phyloP scores from a whole-genome alignment of 2,329 filamentous ascomycete species.

The Pseudogymnoascus sp. region DNA sequence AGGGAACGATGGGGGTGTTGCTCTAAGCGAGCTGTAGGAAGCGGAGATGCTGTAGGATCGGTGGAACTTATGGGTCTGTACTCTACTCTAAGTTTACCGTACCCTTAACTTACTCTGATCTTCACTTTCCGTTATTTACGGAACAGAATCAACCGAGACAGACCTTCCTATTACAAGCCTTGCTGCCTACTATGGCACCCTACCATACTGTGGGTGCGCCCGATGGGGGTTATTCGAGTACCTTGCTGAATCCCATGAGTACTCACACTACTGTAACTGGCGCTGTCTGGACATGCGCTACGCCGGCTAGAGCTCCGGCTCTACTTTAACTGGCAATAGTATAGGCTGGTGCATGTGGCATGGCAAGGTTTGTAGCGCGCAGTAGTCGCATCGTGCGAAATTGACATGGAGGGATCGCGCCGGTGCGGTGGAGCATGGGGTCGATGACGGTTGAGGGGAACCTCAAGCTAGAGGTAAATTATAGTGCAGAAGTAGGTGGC shows the following conservation, averaged over 20 bases:
- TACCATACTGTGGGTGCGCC: background rate
- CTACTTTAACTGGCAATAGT: background rate
- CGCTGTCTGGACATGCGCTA: background rate
- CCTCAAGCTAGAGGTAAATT: background rate
- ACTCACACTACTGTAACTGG: background rate
- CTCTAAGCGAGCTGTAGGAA: background rate
- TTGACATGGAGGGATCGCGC: background rate
- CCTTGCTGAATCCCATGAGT: background rate
- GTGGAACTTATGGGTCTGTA: background rate
- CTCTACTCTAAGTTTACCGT: background rate
- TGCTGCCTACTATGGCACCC: background rate
- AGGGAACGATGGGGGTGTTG: background rate
- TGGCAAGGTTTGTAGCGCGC: background rate
- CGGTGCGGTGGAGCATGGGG: background rate
- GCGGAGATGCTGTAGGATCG: background rate
- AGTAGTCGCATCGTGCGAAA: slow-evolving; percentile 5
- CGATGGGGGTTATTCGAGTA: background rate
- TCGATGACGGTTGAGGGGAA: background rate
- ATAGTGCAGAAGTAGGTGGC: background rate
- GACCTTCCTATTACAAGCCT: background rate
- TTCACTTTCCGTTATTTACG: background rate
- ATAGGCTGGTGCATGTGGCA: background rate
- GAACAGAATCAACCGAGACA: background rate
- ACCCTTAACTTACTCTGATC: background rate
- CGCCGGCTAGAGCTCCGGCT: background rate